Conservation (phyloP, 83 land plant genomes). For the Diphasiastrum complanatum region DNA sequence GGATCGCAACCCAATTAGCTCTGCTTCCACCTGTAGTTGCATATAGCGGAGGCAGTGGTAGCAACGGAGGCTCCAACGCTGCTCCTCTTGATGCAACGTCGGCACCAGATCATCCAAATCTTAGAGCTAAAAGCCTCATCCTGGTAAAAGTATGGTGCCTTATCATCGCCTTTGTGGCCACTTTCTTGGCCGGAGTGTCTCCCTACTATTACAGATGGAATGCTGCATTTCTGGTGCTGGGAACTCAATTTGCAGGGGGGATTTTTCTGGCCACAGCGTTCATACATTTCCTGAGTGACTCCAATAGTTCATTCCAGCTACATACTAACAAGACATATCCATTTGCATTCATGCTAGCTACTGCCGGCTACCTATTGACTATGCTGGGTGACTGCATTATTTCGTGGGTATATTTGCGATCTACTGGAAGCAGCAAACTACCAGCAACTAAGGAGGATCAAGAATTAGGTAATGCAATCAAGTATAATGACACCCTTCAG, state of each 20-base stretch:
- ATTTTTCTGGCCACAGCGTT: conserved; percentile 64
- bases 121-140: conserved; percentile 47
- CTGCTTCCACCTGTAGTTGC: too few species aligned
- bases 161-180: conserved; percentile 47
- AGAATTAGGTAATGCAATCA: too few species aligned
- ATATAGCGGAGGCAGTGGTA: too few species aligned
- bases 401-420: conserved; percentile 22
- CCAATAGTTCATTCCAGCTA: conserved; percentile 41
- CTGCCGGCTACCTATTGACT: conserved; percentile 56
- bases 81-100: too few species aligned
- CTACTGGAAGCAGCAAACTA: background rate
- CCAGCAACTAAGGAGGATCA: background rate
- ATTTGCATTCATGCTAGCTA: conserved; percentile 68
- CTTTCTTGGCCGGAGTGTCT: conserved; percentile 58
- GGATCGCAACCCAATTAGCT: too few species aligned
- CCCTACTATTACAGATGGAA: conserved; percentile 70
- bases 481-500: too few species aligned
- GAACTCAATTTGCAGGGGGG: conserved; percentile 78
- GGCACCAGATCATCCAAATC: too few species aligned
- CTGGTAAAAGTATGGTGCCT: conserved; percentile 59
- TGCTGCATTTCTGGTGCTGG: conserved; percentile 45
- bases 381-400: conserved; percentile 53
- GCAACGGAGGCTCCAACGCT: too few species aligned
- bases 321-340: conserved; percentile 44
- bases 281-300: conserved; percentile 64